Percentiles rank a stretch among this genome's conserved stretches.
Conservation (phyloP, 2,329 filamentous ascomycete genomes). For the Penicillium sp. region DNA sequence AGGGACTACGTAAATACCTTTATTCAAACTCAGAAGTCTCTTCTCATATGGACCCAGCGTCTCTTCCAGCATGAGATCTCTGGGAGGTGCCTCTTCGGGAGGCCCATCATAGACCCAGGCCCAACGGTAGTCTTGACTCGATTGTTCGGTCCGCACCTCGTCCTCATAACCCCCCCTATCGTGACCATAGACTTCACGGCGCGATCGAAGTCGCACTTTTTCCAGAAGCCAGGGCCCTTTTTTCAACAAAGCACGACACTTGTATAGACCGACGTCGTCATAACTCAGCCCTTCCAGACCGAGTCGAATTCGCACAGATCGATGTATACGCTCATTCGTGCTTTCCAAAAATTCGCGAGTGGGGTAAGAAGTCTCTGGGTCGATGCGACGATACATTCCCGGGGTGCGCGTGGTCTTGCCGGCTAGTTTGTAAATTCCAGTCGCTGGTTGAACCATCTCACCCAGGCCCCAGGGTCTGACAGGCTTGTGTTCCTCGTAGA, state of each 20-base stretch:
- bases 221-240: conserved; percentile 15
- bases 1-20: conserved; percentile 3
- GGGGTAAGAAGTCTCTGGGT: conserved; percentile 7
- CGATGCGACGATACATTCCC: conserved; percentile 11
- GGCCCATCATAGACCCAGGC: conserved; percentile 14
- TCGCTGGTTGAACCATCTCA: conserved; percentile 13
- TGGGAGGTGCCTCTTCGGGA: conserved; percentile 8
- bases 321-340: conserved; percentile 15
- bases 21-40: conserved; percentile 9
- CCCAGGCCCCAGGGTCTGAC: conserved; percentile 16
- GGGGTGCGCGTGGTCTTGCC: conserved; percentile 17
- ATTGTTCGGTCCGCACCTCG: conserved; percentile 5
- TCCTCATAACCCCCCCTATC: conserved; percentile 5
- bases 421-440: conserved; percentile 11
- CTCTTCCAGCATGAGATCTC: conserved; percentile 13
- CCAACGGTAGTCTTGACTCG: conserved; percentile 9
- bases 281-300: conserved; percentile 13
- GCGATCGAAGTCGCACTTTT: conserved; percentile 7
- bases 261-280: conserved; percentile 13
- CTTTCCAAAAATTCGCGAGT: conserved; percentile 6
- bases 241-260: conserved; percentile 12
- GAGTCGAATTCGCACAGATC: conserved; percentile 15
- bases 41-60: conserved; percentile 13
- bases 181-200: background rate
- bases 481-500: conserved; percentile 14